phyloP scores from a whole-genome alignment of 352 stramenopile species.

The Phytophthora pisi region DNA sequence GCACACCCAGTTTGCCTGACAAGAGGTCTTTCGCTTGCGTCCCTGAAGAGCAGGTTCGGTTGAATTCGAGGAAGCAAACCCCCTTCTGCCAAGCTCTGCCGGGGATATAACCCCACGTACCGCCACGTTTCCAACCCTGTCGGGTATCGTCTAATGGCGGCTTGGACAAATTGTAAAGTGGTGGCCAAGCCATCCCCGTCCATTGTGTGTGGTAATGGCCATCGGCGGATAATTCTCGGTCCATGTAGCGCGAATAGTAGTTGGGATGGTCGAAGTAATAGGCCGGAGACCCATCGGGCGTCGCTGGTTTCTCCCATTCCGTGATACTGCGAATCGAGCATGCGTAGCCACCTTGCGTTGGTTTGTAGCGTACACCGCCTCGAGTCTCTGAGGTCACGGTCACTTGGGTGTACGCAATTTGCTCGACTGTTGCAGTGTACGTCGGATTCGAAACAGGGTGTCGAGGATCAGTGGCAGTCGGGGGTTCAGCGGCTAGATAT shows the following conservation, averaged over 20 bases:
- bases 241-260: slow-evolving; percentile 97
- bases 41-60: slow-evolving; percentile 72
- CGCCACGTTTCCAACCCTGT: slow-evolving; percentile 89
- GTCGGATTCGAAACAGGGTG: slow-evolving; percentile 70
- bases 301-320: slow-evolving; percentile 92
- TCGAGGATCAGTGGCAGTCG: slow-evolving; percentile 43
- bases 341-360: slow-evolving; percentile 92
- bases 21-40: slow-evolving; percentile 45
- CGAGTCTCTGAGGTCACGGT: slow-evolving; percentile 39
- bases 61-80: slow-evolving; percentile 94
- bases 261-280: slow-evolving; percentile 94
- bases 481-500: slow-evolving; percentile 81
- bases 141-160: slow-evolving; percentile 91
- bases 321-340: slow-evolving; percentile 95
- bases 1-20: slow-evolving; percentile 16
- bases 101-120: slow-evolving; percentile 70
- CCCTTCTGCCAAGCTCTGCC: slow-evolving; percentile 91
- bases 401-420: slow-evolving; percentile 56
- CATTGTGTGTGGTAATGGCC: slow-evolving; percentile 89
- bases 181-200: slow-evolving; percentile 91
- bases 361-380: slow-evolving; percentile 66
- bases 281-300: slow-evolving; percentile 54
- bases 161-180: slow-evolving; percentile 88
- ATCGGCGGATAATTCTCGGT: slow-evolving; percentile 81
- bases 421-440: slow-evolving; percentile 63